Conservation (phyloP, 2,329 filamentous ascomycete species). For the Mollisiaceae sp. region DNA sequence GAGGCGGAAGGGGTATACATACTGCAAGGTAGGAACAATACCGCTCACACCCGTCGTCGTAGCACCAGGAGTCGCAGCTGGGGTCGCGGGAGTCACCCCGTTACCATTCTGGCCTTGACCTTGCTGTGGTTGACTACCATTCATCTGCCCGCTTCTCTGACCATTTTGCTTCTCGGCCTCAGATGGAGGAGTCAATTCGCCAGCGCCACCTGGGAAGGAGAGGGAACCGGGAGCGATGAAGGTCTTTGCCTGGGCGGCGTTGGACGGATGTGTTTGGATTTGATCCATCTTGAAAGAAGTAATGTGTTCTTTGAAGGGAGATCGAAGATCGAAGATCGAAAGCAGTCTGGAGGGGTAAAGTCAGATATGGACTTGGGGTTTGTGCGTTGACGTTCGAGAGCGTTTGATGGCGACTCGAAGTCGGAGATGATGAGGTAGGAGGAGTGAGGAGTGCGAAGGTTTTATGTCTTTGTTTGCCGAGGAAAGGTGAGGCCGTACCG, state of each 20-base stretch:
- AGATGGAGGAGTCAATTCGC: slow-evolving; percentile 81
- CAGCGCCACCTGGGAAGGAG: slow-evolving; percentile 85
- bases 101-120: slow-evolving; percentile 68
- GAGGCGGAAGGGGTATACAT: slow-evolving; percentile 66
- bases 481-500: slow-evolving; percentile 52
- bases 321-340: slow-evolving; percentile 36
- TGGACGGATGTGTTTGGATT: slow-evolving; percentile 89
- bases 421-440: slow-evolving; percentile 14
- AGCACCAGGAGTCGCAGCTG: slow-evolving; percentile 64
- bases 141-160: slow-evolving; percentile 54
- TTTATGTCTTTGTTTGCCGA: slow-evolving; percentile 29
- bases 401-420: slow-evolving; percentile 27
- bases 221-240: slow-evolving; percentile 93
- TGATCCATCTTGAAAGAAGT: slow-evolving; percentile 69
- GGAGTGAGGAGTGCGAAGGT: slow-evolving; percentile 18
- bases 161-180: slow-evolving; percentile 66
- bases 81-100: slow-evolving; percentile 90
- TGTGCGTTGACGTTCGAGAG: slow-evolving; percentile 28
- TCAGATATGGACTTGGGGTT: slow-evolving; percentile 34
- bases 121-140: slow-evolving; percentile 59
- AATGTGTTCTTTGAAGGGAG: slow-evolving; percentile 35
- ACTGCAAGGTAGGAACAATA: slow-evolving; percentile 93
- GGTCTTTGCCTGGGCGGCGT: slow-evolving; percentile 90
- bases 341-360: slow-evolving; percentile 23
- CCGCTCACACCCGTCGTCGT: slow-evolving; percentile 76